Percentiles rank a stretch among this genome's conserved stretches.
Evolutionary conservation across 257 asterid species (phyloP).

Genomic region (Thymus quinquecostatus): DNA sequence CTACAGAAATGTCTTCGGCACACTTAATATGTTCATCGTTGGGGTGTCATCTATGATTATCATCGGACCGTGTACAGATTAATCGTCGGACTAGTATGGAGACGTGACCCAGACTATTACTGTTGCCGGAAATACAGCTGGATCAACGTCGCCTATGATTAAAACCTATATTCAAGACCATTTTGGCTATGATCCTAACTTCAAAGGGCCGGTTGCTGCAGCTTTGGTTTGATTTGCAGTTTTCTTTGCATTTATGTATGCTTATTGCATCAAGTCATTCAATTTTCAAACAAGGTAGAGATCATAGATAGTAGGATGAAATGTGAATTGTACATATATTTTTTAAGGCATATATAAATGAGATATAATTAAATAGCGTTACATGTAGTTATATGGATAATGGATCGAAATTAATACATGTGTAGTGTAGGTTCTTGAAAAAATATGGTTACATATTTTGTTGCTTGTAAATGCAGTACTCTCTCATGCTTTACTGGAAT

Average conservation of each 20-base stretch:
- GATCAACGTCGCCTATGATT: conserved; percentile 48
- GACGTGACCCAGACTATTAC: conserved; percentile 50
- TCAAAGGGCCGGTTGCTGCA: conserved; percentile 64
- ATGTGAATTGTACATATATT: conserved; percentile 21
- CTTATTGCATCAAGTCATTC: conserved; percentile 62
- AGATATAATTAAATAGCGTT: not conserved
- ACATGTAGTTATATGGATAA: no score
- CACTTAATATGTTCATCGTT: no score
- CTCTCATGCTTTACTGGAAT: no score
- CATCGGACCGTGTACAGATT: conserved; percentile 80
- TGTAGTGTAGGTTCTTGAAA: no score
- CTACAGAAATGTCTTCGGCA: no score
- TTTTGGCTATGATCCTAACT: conserved; percentile 66
- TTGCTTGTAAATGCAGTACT: no score
- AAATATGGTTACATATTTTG: no score
- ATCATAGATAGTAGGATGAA: not conserved
- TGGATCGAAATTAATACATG: no score
- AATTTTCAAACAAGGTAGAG: conserved; percentile 61
- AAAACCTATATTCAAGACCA: conserved; percentile 54
- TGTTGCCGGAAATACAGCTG: conserved; percentile 44
- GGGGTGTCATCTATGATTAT: no score
- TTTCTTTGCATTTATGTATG: conserved; percentile 60
- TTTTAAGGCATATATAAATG: not conserved
- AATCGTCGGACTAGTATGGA: conserved; percentile 77
- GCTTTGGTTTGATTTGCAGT: conserved; percentile 59